phyloP scores from a whole-genome alignment of 768 basidiomycete species.

The Pleurotus giganteus region DNA sequence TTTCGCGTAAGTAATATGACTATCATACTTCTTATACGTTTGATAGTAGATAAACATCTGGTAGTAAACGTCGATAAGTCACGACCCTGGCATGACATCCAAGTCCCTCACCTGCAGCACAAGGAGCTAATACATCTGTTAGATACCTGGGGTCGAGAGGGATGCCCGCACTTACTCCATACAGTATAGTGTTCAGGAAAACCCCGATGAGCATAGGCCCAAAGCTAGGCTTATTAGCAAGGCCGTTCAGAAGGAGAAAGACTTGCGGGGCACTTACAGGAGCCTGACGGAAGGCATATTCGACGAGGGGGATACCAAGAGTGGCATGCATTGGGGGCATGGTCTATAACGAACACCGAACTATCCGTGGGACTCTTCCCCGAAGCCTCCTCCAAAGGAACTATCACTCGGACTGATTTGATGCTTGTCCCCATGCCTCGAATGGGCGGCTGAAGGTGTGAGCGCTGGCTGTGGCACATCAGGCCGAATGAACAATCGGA shows the following conservation, averaged over 20 bases:
- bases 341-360: no score
- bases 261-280: not conserved
- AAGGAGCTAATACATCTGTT: constrained; percentile 5
- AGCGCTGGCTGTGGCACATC: no score
- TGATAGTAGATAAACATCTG: constrained; percentile 10
- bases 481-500: no score
- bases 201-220: constrained; percentile 18
- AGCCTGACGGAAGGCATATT: not conserved
- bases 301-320: no score
- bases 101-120: constrained; percentile 21
- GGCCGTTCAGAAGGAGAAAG: not conserved
- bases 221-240: not conserved
- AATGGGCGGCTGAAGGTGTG: no score
- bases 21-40: constrained; percentile 8
- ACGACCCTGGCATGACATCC: not conserved
- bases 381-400: no score
- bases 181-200: constrained; percentile 15
- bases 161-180: constrained; percentile 10
- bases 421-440: no score
- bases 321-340: no score
- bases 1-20: not conserved
- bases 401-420: no score
- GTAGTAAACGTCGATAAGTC: constrained; percentile 7
- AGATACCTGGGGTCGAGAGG: not conserved
- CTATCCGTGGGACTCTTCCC: no score